Conservation (phyloP, 2,329 filamentous ascomycete genomes). For the Iodosphaeria phyllophila region DNA sequence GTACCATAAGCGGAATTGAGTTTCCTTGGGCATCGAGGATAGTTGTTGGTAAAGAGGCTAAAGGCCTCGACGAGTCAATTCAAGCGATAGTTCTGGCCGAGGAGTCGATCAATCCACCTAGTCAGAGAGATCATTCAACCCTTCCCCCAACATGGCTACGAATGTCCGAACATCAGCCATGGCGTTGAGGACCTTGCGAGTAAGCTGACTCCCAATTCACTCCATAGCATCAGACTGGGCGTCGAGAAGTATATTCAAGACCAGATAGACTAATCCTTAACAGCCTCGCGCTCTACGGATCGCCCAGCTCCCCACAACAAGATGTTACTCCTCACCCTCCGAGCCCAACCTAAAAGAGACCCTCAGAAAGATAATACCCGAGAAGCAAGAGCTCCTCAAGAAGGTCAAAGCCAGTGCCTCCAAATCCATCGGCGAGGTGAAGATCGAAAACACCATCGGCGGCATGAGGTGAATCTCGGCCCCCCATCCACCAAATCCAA, state of each 20-base stretch:
- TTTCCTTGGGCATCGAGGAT: no score
- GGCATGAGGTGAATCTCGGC: conserved; percentile 88
- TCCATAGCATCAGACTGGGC: no score
- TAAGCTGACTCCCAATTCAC: conserved; percentile 18
- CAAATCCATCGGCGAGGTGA: conserved; percentile 79
- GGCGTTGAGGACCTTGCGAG: conserved; percentile 45
- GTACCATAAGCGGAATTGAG: no score
- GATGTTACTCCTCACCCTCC: conserved; percentile 52
- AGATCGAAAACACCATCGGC: conserved; percentile 82
- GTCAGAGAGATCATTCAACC: conserved; percentile 1
- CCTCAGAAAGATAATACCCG: conserved; percentile 68
- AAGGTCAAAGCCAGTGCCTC: conserved; percentile 74
- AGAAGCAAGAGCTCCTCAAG: conserved; percentile 83
- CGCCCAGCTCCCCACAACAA: conserved; percentile 15
- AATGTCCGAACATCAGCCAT: conserved; percentile 41
- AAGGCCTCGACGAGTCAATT: no score
- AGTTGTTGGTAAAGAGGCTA: no score
- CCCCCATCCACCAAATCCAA: no score
- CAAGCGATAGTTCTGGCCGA: no score
- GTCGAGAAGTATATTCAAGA: no score
- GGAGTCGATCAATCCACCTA: neutral
- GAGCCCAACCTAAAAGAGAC: conserved; percentile 84
- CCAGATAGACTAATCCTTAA: no score
- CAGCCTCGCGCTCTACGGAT: conserved; percentile 13
- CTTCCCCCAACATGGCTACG: conserved; percentile 35